Evolutionary conservation across 805 yeast genomes (phyloP).

Genomic region (Zygosaccharomyces kombuchaensis): DNA sequence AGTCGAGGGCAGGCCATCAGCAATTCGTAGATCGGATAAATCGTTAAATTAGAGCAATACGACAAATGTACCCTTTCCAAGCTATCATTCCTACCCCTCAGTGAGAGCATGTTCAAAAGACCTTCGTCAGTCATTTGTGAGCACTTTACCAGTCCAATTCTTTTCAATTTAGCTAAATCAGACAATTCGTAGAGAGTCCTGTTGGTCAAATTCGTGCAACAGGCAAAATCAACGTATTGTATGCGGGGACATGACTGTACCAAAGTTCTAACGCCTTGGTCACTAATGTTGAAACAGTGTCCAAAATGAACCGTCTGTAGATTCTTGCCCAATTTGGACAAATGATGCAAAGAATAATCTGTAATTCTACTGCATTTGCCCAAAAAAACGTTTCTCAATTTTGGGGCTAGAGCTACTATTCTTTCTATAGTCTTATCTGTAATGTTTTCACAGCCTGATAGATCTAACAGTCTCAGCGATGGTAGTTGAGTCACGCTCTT

Average conservation of each 20-base stretch:
- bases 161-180: conserved; percentile 68
- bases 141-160: conserved; percentile 94
- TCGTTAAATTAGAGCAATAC: conserved; percentile 76
- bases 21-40: conserved; percentile 71
- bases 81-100: conserved; percentile 70
- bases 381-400: conserved; percentile 77
- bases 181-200: conserved; percentile 73
- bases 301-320: conserved; percentile 90
- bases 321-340: conserved; percentile 70
- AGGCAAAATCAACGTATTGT: conserved; percentile 91
- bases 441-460: conserved; percentile 76
- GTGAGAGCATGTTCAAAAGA: conserved; percentile 58
- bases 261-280: conserved; percentile 72
- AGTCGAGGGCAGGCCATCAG: conserved; percentile 77
- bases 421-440: conserved; percentile 75
- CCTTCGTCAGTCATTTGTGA: conserved; percentile 84
- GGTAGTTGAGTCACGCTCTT: conserved; percentile 42
- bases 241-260: conserved; percentile 77
- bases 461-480: conserved; percentile 72
- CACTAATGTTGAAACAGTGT: conserved; percentile 88
- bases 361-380: conserved; percentile 87
- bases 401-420: conserved; percentile 73
- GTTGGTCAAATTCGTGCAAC: conserved; percentile 87
- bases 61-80: conserved; percentile 90
- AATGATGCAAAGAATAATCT: conserved; percentile 67